phyloP scores from a whole-genome alignment of 495 filamentous ascomycete species.

The Xanthoparmelia taractica region DNA sequence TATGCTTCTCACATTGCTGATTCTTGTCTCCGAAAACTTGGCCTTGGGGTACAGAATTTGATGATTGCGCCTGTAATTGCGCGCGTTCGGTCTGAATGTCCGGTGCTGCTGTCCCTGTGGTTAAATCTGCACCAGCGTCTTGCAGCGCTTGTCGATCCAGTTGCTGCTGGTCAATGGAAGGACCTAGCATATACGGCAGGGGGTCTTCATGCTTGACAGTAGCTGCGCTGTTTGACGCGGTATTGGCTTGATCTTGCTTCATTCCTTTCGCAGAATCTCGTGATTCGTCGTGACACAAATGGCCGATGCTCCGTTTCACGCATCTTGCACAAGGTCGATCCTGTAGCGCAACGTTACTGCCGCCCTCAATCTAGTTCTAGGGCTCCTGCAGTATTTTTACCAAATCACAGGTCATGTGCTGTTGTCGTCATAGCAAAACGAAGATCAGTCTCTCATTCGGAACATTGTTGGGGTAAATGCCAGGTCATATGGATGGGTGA shows the following conservation, averaged over 20 bases:
- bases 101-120: conserved; percentile 1
- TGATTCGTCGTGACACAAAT: conserved; percentile 96
- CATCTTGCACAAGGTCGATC: conserved; percentile 95
- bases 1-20: conserved; percentile 64
- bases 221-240: conserved; percentile 51
- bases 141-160: conserved; percentile 23
- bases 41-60: conserved; percentile 7
- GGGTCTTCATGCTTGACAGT: conserved; percentile 41
- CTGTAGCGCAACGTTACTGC: conserved; percentile 36
- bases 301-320: conserved; percentile 97
- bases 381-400: conserved; percentile 50
- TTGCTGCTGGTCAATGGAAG: conserved; percentile 31
- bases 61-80: conserved; percentile 7
- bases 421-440: conserved; percentile 37
- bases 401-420: conserved; percentile 99
- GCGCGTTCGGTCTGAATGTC: conserved; percentile 4
- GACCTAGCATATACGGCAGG: conserved; percentile 30
- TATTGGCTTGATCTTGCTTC: conserved; percentile 60
- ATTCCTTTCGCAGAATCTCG: conserved; percentile 68
- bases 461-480: not conserved
- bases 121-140: conserved; percentile 6
- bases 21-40: conserved; percentile 38
- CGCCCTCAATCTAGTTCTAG: not conserved
- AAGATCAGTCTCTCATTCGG: conserved; percentile 19
- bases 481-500: not conserved